Conservation (phyloP, 2,329 filamentous ascomycete genomes). For the Colletotrichum spaethianum region DNA sequence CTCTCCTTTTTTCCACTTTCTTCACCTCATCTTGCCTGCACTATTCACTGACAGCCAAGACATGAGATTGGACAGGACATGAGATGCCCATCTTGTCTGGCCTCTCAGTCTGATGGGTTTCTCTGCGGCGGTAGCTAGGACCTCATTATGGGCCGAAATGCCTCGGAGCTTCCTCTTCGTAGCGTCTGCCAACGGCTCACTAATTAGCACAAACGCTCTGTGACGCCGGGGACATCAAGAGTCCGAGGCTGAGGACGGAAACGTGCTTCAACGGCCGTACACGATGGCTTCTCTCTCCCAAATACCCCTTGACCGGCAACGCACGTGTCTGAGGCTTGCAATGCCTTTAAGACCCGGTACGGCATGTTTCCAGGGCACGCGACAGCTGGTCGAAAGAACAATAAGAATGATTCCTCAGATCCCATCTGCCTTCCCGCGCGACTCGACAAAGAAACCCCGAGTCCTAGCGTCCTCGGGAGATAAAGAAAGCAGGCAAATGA, state of each 20-base stretch:
- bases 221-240: not conserved
- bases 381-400: not conserved
- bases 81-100: not conserved
- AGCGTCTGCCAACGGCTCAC: not conserved
- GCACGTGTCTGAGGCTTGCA: not conserved
- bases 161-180: not conserved
- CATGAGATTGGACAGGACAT: not conserved
- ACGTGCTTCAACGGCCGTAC: not conserved
- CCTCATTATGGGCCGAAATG: not conserved
- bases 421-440: not conserved
- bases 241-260: not conserved
- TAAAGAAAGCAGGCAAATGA: not conserved
- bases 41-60: not conserved
- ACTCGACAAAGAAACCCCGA: conserved; percentile 5
- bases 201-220: not conserved
- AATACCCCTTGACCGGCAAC: not conserved
- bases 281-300: not conserved
- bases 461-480: not conserved
- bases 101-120: not conserved
- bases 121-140: no score
- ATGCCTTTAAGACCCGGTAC: not conserved
- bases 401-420: not conserved
- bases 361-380: not conserved
- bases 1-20: not conserved
- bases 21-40: not conserved